A percentile compares a stretch with the other conserved stretches of the same genome.
These are phyloP conservation scores for Crucihimalaya himalaica DNA, from an alignment of 345 rosid genomes.

Conservation along the genomic window DNA sequence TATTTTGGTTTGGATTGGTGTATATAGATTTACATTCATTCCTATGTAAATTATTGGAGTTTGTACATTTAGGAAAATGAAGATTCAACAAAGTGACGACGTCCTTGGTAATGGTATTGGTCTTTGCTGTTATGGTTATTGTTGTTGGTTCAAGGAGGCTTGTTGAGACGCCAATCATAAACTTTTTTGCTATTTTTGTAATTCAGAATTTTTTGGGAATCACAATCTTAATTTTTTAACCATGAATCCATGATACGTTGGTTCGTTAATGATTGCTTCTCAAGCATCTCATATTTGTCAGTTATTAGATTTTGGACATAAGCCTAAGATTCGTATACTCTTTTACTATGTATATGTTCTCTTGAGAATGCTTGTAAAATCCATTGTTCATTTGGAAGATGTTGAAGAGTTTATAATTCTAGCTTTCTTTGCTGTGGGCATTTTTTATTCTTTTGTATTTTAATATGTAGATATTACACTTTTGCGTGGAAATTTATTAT, in stretches of 20 bases:
- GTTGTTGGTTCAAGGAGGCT: slow-evolving; percentile 1
- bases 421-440: slow-evolving; percentile 9
- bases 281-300: not conserved
- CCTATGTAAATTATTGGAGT: slow-evolving; percentile 36
- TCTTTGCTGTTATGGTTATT: not conserved
- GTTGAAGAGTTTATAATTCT: not conserved
- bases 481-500: slow-evolving; percentile 72
- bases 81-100: slow-evolving; percentile 20
- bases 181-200: not conserved
- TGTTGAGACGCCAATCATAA: not conserved
- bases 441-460: slow-evolving; percentile 6
- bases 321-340: not conserved
- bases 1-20: slow-evolving; percentile 34
- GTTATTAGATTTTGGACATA: not conserved
- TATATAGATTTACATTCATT: slow-evolving; percentile 22
- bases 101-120: not conserved
- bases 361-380: slow-evolving; percentile 13
- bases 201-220: too few species aligned
- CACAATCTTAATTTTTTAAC: too few species aligned
- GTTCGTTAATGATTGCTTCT: too few species aligned
- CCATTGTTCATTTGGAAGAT: not conserved
- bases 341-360: not conserved
- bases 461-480: slow-evolving; percentile 80
- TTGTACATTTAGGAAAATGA: slow-evolving; percentile 28
- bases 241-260: too few species aligned